Base-by-base conservation (phyloP, 2,329 filamentous ascomycete genomes). In the Microdochium paspali region DNA sequence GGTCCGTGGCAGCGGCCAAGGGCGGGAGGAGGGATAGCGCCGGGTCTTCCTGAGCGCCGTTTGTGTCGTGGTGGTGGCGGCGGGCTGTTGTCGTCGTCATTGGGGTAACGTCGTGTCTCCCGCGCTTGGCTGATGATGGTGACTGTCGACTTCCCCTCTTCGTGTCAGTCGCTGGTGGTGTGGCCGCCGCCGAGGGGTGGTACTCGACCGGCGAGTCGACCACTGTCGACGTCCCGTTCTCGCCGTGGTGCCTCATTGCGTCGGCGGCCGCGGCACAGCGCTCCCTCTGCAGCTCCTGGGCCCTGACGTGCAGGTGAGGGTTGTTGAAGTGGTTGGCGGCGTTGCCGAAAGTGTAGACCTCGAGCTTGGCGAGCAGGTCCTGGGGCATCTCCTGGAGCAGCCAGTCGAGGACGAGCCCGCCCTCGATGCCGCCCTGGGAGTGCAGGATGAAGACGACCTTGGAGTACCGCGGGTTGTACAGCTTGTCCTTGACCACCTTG, bases 291-390 rank as follows among this genome's bases (percentile, higher is more conserved):
- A 57, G 54, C 5, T 56, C 54, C 51, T 80, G 74, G 1, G 71
- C 73, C 1, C 64, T 56, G 10, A 68, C 55, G 49, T 76, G 73
- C 3, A 74, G 70, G 53, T 79, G 75, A 0, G 86, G 87, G 53
- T 89, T 88, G 62, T 90, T 90, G 69, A 89, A 90, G 61, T 90
- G 85, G 56, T 88, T 88, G 0, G 87, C 84, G 0, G 85, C 86
- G 49, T 80, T 85, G 24, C 85, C 87, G 60, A 91, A 91, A 0
- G 86, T 90, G 62, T 83, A 84, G 2, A 91, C 77, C 62, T 91
- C 86, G 0, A 90, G 72, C 55, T 88, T 85, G 2, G 71, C 64
- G 5, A 89, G 67, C 3, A 84, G 66, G 51, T 83, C 74, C 49
- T 82, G 79, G 0, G 84, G 77, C 12, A 88, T 65, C 58, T 90